Base-by-base conservation (phyloP, 2,329 filamentous ascomycete genomes). In the Xylaria polymorpha region DNA sequence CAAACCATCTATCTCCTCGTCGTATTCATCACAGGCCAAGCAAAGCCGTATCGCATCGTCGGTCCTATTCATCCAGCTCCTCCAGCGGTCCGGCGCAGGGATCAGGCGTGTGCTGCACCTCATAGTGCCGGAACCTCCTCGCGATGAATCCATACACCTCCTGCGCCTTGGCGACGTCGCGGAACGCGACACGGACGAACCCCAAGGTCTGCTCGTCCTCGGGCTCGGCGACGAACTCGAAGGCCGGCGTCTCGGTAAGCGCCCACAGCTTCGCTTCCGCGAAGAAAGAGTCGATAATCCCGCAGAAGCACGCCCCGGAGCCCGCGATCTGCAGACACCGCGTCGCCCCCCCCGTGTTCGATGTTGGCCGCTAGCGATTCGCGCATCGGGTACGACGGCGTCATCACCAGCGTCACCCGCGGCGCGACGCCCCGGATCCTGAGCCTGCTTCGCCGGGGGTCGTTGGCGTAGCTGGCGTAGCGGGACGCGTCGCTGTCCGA, bases 331-430 rank as follows among this genome's bases (percentile, higher is more conserved):
- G 56, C 0, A 68, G 61, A 29, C 48, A 56, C 10, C 66, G 68
- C 29, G 64, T 68, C 0, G 50, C 41, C 12, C 57, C 57, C 57
- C 22, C 39, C 35, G 9, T 8, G 12, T 2, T 2, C 4, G 3
- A 58, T 20, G 12, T 29, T 35, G 0, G 7, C 4, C 18, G 41
- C 12, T 0, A 69, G 50, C 29, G 25, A 5, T 1, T 0, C 4
- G 15, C 43, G 48, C 3, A 61, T 2, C 0, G 69, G 69, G 32
- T 71, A 71, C 5, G 66, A 71, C 0, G 69, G 63, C 5, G 66
- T 66, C 3, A 3, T 6, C 1, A 37, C 62, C 8, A 69, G 66
- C 2, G 14, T 6, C 4, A 68, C 37, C 5, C 37, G 22, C 3
- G 63, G 53, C 2, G 14, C 12, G 14, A 6, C n/a, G 39, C 44